Evolutionary conservation across 805 yeast genomes (phyloP).

Genomic region (Candida germanica): DNA sequence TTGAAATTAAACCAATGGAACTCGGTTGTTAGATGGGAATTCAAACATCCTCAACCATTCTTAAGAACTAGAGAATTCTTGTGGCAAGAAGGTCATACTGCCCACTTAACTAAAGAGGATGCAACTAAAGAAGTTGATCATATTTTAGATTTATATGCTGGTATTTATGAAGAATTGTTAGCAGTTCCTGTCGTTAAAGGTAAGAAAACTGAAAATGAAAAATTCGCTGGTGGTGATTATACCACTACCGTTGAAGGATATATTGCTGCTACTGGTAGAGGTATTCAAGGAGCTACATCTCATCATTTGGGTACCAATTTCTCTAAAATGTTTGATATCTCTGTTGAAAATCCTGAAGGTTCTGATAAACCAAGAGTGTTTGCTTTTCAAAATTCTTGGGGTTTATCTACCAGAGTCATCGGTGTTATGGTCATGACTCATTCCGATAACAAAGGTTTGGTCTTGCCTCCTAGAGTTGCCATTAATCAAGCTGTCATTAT

Average conservation of each 20-base stretch:
- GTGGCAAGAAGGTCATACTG: constrained; percentile 99
- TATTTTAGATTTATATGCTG: constrained; percentile 82
- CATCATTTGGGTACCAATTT: constrained; percentile 98
- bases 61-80: constrained; percentile 97
- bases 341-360: constrained; percentile 95
- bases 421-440: constrained; percentile 99
- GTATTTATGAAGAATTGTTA: constrained; percentile 82
- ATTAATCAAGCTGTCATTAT: constrained; percentile 87
- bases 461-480: constrained; percentile 95
- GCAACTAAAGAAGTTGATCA: constrained; percentile 81
- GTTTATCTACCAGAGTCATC: constrained; percentile 94
- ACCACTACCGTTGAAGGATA: constrained; percentile 97
- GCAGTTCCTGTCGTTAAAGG: constrained; percentile 98
- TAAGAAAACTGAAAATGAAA: constrained; percentile 93
- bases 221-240: constrained; percentile 96
- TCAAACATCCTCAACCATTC: constrained; percentile 99
- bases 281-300: constrained; percentile 98
- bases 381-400: constrained; percentile 99
- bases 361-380: constrained; percentile 78
- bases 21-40: constrained; percentile 99
- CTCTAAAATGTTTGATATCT: constrained; percentile 95
- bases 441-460: constrained; percentile 97
- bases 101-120: constrained; percentile 78
- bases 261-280: constrained; percentile 98
- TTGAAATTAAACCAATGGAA: constrained; percentile 98